Percentiles rank a stretch among this genome's conserved stretches.
Conservation (phyloP, 768 basidiomycete species). For the Cyclocybe aegerita region DNA sequence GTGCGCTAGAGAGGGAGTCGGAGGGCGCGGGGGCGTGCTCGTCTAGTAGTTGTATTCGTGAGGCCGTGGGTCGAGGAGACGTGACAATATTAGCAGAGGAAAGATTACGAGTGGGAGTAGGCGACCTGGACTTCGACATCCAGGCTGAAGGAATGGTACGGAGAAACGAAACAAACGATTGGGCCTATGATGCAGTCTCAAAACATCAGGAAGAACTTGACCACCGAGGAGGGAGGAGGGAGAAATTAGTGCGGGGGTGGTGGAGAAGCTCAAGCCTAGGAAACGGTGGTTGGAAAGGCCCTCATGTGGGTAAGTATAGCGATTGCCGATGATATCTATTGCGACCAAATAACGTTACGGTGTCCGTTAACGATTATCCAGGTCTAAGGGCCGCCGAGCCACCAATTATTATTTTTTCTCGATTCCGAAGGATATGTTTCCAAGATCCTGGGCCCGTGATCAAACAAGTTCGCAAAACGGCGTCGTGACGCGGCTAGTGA, state of each 20-base stretch:
- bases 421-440: constrained; percentile 17
- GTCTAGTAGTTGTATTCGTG: constrained; percentile 43
- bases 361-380: constrained; percentile 30
- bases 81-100: constrained; percentile 34
- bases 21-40: constrained; percentile 25
- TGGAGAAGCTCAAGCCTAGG: constrained; percentile 21
- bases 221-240: constrained; percentile 17
- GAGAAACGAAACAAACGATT: constrained; percentile 31
- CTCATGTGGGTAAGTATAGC: constrained; percentile 28
- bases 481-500: constrained; percentile 15
- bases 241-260: constrained; percentile 22
- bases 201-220: constrained; percentile 36
- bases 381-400: constrained; percentile 21
- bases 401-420: constrained; percentile 22
- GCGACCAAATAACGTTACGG: constrained; percentile 31
- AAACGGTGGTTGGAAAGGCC: constrained; percentile 18
- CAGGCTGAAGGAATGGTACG: constrained; percentile 31
- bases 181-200: constrained; percentile 41
- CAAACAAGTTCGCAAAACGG: constrained; percentile 12
- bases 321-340: constrained; percentile 31
- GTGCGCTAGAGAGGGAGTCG: constrained; percentile 17
- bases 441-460: constrained; percentile 21
- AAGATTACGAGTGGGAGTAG: constrained; percentile 44
- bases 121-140: constrained; percentile 50
- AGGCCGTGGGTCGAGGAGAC: constrained; percentile 34